phyloP scores from a whole-genome alignment of 2,329 filamentous ascomycete genomes.

The Acrocalymma vagum region DNA sequence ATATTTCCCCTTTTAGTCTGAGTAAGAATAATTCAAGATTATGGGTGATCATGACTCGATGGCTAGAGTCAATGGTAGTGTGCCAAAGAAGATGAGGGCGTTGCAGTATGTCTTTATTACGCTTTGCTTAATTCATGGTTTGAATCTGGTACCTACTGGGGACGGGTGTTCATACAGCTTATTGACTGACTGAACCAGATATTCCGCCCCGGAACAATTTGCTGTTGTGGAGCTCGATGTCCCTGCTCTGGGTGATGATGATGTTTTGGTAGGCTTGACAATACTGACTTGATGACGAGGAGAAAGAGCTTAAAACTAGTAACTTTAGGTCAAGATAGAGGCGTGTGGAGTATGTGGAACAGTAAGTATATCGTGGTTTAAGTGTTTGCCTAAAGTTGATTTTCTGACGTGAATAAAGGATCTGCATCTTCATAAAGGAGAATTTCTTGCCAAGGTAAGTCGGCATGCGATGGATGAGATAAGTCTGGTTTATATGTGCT shows the following conservation, averaged over 20 bases:
- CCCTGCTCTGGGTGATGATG: constrained; percentile 25
- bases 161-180: not conserved
- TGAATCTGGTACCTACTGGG: not conserved
- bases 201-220: constrained; percentile 27
- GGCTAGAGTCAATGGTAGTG: not conserved
- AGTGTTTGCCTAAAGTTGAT: not conserved
- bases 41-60: not conserved
- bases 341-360: constrained; percentile 36
- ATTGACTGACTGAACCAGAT: constrained; percentile 16
- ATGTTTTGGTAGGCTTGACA: constrained; percentile 24
- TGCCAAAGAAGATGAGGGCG: constrained; percentile 32
- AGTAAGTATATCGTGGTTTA: constrained; percentile 7
- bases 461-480: too few relatives aligned
- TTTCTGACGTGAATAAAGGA: constrained; percentile 20
- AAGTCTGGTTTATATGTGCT: too few relatives aligned
- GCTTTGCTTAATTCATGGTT: too few relatives aligned
- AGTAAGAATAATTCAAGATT: not conserved
- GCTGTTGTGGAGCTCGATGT: constrained; percentile 27
- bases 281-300: not conserved
- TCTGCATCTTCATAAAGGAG: constrained; percentile 35
- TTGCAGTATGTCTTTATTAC: constrained; percentile 23
- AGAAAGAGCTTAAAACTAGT: constrained; percentile 1
- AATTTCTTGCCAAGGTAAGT: constrained; percentile 30
- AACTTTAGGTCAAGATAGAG: constrained; percentile 28
- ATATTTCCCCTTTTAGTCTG: too few relatives aligned